Conservation (phyloP, 148 eudicot genomes). For the Drosera capensis region DNA sequence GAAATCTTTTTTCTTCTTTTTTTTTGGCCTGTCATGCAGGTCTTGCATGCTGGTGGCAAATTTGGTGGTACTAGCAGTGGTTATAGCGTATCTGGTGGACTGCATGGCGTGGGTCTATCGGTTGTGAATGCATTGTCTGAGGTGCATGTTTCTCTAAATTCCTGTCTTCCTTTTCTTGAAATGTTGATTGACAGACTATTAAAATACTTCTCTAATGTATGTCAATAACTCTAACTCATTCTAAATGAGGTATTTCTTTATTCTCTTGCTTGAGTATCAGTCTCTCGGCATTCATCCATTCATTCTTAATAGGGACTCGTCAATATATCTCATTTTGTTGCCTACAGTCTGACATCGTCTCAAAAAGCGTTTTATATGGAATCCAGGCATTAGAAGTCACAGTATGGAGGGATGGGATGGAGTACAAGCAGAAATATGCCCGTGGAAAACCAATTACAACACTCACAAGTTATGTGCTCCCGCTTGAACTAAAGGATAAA, state of each 20-base stretch:
- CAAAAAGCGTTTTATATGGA: not conserved
- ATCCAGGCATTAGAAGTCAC: constrained; percentile 67
- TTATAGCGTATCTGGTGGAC: constrained; percentile 92
- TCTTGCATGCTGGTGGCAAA: constrained; percentile 94
- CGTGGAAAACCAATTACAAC: constrained; percentile 77
- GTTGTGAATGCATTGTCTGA: constrained; percentile 95
- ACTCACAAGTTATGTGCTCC: constrained; percentile 42
- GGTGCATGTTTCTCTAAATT: constrained; percentile 27
- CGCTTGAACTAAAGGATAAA: constrained; percentile 28
- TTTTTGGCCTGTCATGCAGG: constrained; percentile 33
- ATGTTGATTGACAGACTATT: not conserved
- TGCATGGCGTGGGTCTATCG: constrained; percentile 92
- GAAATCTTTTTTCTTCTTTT: not conserved
- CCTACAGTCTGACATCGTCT: not conserved
- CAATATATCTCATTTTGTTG: not conserved
- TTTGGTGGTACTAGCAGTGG: constrained; percentile 98
- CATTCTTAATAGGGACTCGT: too few relatives aligned
- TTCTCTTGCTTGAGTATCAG: too few relatives aligned
- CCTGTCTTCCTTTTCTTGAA: not conserved
- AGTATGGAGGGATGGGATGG: constrained; percentile 80
- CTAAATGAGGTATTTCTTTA: too few relatives aligned
- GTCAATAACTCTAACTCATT: too few relatives aligned
- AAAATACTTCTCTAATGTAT: not conserved
- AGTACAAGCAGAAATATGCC: constrained; percentile 68
- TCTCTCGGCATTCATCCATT: too few relatives aligned